These are phyloP conservation scores for Nemania sp. DNA, from an alignment of 2,329 filamentous ascomycete species.

Conservation along the genomic window DNA sequence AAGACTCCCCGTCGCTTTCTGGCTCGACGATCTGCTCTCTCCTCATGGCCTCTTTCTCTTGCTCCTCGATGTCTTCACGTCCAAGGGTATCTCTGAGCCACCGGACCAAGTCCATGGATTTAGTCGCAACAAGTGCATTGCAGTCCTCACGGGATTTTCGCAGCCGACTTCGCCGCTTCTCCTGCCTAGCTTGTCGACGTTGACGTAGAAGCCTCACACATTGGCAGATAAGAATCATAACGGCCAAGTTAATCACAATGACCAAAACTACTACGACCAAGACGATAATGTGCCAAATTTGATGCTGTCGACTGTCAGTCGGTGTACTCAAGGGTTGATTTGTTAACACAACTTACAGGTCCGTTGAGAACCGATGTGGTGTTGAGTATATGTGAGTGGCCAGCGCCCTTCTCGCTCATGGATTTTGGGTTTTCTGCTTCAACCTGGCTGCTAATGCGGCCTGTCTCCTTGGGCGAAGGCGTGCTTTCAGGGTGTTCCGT, in stretches of 20 bases:
- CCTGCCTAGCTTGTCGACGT: constrained; percentile 22
- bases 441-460: not conserved
- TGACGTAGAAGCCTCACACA: constrained; percentile 23
- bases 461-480: constrained; percentile 1
- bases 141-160: constrained; percentile 29
- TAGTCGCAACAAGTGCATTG: constrained; percentile 31
- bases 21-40: constrained; percentile 31
- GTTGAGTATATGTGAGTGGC: not conserved
- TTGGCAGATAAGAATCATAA: constrained; percentile 19
- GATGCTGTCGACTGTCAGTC: constrained; percentile 15
- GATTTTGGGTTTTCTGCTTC: constrained; percentile 1
- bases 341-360: constrained; percentile 20
- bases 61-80: constrained; percentile 34
- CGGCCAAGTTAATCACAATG: constrained; percentile 10
- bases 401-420: not conserved
- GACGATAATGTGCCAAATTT: constrained; percentile 10
- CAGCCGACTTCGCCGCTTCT: constrained; percentile 14
- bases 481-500: not conserved
- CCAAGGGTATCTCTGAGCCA: constrained; percentile 34
- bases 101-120: constrained; percentile 41
- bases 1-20: constrained; percentile 36
- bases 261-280: constrained; percentile 11
- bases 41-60: constrained; percentile 46
- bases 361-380: not conserved
- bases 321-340: constrained; percentile 11